These are phyloP conservation scores for Nitzschia inconspicua DNA, from an alignment of 108 stramenopile species.

Conservation along the genomic window DNA sequence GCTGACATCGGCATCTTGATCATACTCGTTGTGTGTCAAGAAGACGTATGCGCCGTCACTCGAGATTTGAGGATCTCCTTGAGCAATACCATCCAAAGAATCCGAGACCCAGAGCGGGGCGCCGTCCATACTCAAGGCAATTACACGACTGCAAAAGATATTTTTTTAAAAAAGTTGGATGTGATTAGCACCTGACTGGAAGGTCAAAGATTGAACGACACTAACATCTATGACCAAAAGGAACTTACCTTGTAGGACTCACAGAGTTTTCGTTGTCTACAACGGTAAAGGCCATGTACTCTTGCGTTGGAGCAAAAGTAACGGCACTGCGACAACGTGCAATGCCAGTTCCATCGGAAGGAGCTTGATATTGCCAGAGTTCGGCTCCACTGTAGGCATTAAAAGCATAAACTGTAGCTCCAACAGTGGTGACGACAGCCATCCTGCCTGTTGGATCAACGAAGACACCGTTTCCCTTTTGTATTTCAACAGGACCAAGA, in stretches of 20 bases:
- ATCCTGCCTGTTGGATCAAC: conserved; percentile 18
- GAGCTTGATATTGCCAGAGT: conserved; percentile 23
- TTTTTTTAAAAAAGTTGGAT: neutral
- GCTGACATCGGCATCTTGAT: neutral
- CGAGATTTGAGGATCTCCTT: conserved; percentile 35
- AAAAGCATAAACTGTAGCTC: conserved; percentile 23
- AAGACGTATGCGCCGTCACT: conserved; percentile 40
- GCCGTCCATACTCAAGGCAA: conserved; percentile 25
- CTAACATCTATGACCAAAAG: neutral
- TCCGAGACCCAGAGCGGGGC: conserved; percentile 26
- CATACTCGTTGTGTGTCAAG: conserved; percentile 36
- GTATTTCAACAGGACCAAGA: conserved; percentile 6
- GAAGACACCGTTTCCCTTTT: conserved; percentile 28
- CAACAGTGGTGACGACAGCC: conserved; percentile 21
- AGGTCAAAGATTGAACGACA: neutral
- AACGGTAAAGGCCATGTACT: conserved; percentile 30
- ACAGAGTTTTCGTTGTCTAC: conserved; percentile 25
- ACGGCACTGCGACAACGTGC: conserved; percentile 26
- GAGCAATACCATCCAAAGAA: conserved; percentile 22
- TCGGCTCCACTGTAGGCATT: conserved; percentile 8
- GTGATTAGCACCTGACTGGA: neutral
- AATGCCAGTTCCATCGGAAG: neutral
- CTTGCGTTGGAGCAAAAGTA: conserved; percentile 6
- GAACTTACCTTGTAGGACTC: conserved; percentile 18
- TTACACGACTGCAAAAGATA: conserved; percentile 19